A percentile compares a stretch with the other conserved stretches of the same genome.
These are phyloP conservation scores for Leptodermis oblonga DNA, from an alignment of 257 asterid genomes.

Conservation along the genomic window DNA sequence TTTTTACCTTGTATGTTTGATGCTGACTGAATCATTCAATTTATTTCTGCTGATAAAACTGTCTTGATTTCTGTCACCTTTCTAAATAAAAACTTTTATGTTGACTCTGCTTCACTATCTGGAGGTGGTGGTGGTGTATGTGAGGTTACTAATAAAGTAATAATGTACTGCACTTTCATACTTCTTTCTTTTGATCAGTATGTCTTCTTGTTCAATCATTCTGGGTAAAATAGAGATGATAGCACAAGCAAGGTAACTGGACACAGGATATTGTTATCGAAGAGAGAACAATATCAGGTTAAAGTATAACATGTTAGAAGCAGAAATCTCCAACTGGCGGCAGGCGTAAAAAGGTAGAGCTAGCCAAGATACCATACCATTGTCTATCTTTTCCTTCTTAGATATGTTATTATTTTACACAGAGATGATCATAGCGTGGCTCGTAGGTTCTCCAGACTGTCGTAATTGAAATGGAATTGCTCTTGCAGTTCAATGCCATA, in stretches of 20 bases:
- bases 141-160: neutral
- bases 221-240: no score
- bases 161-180: neutral
- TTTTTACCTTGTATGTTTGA: neutral
- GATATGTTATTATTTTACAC: conserved; percentile 3
- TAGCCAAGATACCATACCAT: neutral
- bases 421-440: conserved; percentile 14
- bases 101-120: neutral
- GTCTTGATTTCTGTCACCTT: neutral
- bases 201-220: no score
- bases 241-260: no score
- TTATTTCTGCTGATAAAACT: neutral
- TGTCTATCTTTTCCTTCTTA: neutral
- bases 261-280: no score
- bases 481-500: conserved; percentile 29
- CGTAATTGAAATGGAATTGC: conserved; percentile 26
- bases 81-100: no score
- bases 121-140: no score
- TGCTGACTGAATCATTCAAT: neutral
- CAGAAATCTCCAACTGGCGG: neutral
- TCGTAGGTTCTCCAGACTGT: conserved; percentile 22
- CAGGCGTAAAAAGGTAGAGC: neutral
- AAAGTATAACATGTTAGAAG: neutral
- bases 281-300: neutral
- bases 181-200: neutral